These are phyloP conservation scores for Hirschfeldia incana DNA, from an alignment of 345 rosid genomes.

Conservation along the genomic window DNA sequence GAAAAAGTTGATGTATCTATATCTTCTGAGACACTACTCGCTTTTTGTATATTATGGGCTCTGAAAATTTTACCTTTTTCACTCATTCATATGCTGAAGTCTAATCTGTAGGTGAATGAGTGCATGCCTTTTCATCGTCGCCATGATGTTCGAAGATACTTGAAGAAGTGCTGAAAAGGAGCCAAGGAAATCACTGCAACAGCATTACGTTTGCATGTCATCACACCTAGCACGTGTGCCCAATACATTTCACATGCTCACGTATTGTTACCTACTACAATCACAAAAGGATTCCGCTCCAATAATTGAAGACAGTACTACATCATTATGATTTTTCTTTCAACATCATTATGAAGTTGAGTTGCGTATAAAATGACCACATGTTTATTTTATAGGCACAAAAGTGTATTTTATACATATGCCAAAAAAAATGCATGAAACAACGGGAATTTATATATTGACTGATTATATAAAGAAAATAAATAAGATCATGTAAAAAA, in stretches of 20 bases:
- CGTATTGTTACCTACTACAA: constrained; percentile 25
- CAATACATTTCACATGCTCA: constrained; percentile 23
- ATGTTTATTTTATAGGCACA: too few species aligned
- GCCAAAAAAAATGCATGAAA: too few species aligned
- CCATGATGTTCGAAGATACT: constrained; percentile 10
- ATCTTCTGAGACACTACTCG: not conserved
- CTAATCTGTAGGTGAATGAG: constrained; percentile 33
- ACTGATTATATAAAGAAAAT: too few species aligned
- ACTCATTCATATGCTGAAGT: constrained; percentile 26
- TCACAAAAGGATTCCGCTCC: constrained; percentile 19
- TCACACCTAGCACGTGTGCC: constrained; percentile 29
- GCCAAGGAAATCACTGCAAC: constrained; percentile 25
- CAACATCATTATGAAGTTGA: not conserved
- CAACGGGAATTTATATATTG: too few species aligned
- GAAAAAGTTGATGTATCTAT: not conserved
- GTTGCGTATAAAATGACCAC: not conserved
- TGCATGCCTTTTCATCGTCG: constrained; percentile 10
- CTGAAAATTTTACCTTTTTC: not conserved
- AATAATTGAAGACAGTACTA: constrained; percentile 14
- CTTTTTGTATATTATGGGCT: not conserved
- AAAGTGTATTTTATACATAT: too few species aligned
- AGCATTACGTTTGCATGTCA: constrained; percentile 43
- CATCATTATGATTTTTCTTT: too few species aligned
- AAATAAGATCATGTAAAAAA: too few species aligned
- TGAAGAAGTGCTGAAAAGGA: not conserved